Percentiles rank a stretch among this genome's conserved stretches.
Evolutionary conservation across 75 land plant species (phyloP).

Genomic region (Pinus tabuliformis): DNA sequence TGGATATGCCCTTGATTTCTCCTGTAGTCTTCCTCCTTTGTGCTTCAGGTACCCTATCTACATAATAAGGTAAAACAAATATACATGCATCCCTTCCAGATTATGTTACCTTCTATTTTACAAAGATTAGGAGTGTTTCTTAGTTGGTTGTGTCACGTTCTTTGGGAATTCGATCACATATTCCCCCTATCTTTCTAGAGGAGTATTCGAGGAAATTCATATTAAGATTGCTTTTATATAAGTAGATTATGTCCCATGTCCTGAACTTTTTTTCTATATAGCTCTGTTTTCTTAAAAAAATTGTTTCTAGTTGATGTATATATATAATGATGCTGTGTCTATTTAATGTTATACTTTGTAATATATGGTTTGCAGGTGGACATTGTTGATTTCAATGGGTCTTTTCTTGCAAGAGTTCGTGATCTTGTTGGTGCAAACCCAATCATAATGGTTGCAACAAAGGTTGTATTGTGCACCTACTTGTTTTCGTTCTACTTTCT

Average conservation of each 20-base stretch:
- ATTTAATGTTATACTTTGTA: neutral
- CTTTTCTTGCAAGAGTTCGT: slow-evolving; percentile 88
- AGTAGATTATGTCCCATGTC: neutral
- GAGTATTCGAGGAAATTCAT: no score
- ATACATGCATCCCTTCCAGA: no score
- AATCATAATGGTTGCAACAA: slow-evolving; percentile 88
- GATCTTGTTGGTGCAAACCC: slow-evolving; percentile 98
- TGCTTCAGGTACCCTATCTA: no score
- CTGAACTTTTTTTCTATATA: neutral
- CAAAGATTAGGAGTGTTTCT: no score
- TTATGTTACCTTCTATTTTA: no score
- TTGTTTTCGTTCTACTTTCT: neutral
- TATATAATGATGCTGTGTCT: neutral
- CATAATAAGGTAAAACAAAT: no score
- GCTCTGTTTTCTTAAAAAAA: neutral
- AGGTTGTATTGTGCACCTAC: slow-evolving; percentile 38
- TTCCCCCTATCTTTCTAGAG: no score
- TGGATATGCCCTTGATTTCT: no score
- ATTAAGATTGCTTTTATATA: neutral
- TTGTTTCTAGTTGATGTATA: neutral
- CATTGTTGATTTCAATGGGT: slow-evolving; percentile 99
- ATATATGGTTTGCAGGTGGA: slow-evolving; percentile 65
- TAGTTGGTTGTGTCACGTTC: no score
- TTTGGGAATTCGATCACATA: no score
- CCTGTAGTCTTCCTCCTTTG: no score